A percentile compares a stretch with the other conserved stretches of the same genome.
Evolutionary conservation across 345 rosid species (phyloP).

Genomic region (Lenwebbia sp.): DNA sequence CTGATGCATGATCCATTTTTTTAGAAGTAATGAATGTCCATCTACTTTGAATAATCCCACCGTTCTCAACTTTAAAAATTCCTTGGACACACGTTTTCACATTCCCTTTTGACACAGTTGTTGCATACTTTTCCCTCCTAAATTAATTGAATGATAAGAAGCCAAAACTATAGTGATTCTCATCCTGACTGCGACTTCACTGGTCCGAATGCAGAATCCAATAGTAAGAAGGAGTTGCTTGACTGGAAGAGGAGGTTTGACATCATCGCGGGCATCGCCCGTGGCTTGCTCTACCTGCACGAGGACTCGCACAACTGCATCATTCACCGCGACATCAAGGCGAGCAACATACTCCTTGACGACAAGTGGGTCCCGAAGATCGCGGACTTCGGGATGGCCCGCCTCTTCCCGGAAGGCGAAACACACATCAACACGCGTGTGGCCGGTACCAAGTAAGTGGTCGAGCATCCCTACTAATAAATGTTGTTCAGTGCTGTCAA

Average conservation of each 20-base stretch:
- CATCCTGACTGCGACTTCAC: not conserved
- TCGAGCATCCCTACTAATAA: not conserved
- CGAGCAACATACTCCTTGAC: conserved; percentile 85
- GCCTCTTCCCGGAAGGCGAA: conserved; percentile 89
- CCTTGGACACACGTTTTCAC: not conserved
- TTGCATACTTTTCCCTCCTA: not conserved
- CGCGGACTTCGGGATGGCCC: conserved; percentile 99
- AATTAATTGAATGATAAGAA: not conserved
- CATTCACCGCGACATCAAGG: conserved; percentile 94
- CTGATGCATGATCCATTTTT: not conserved
- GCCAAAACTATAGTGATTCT: not conserved
- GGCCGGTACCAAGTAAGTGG: conserved; percentile 87
- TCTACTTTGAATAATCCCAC: not conserved
- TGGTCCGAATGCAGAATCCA: conserved; percentile 9
- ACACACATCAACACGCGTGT: conserved; percentile 89
- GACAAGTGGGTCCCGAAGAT: conserved; percentile 97
- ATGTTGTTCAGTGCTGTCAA: not conserved
- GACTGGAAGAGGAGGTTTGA: conserved; percentile 80
- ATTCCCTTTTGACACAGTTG: not conserved
- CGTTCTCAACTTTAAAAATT: not conserved
- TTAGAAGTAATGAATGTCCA: not conserved
- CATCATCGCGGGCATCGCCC: conserved; percentile 65
- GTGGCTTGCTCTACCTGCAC: conserved; percentile 90
- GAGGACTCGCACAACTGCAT: conserved; percentile 77
- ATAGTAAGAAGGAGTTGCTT: conserved; percentile 29